Evolutionary conservation across 345 rosid species (phyloP).

Genomic region (Balakata baccata): DNA sequence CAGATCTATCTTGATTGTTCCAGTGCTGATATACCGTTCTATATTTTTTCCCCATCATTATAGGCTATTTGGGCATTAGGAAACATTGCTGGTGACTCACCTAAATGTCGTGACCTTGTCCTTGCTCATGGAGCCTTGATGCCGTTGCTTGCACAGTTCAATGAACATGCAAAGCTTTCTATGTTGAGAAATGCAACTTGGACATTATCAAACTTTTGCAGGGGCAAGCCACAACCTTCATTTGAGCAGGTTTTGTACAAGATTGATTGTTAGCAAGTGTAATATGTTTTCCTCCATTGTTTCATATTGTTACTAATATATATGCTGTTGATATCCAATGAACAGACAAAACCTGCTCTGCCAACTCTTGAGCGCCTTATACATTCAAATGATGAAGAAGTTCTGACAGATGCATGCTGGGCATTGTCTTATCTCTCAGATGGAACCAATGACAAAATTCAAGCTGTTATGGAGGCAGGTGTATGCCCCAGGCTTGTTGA

Average conservation of each 20-base stretch:
- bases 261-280: too few relatives aligned
- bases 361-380: constrained; percentile 26
- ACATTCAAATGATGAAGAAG: constrained; percentile 28
- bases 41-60: not conserved
- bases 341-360: constrained; percentile 30
- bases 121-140: constrained; percentile 26
- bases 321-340: not conserved
- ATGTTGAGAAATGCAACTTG: constrained; percentile 36
- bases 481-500: constrained; percentile 28
- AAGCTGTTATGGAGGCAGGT: constrained; percentile 34
- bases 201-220: constrained; percentile 33
- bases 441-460: constrained; percentile 33
- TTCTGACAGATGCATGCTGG: constrained; percentile 35
- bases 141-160: constrained; percentile 28
- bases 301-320: not conserved
- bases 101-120: constrained; percentile 31
- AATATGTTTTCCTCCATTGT: too few relatives aligned
- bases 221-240: constrained; percentile 37
- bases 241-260: constrained; percentile 27
- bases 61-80: constrained; percentile 37
- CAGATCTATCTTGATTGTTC: not conserved
- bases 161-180: constrained; percentile 31
- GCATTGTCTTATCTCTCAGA: constrained; percentile 34
- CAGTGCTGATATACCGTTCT: not conserved
- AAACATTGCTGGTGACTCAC: constrained; percentile 36